Evolutionary conservation across 2,329 filamentous ascomycete species (phyloP), one percentile per base, ranked within the genome.

Genomic region (Microdochium trichocladiopsis): DNA sequence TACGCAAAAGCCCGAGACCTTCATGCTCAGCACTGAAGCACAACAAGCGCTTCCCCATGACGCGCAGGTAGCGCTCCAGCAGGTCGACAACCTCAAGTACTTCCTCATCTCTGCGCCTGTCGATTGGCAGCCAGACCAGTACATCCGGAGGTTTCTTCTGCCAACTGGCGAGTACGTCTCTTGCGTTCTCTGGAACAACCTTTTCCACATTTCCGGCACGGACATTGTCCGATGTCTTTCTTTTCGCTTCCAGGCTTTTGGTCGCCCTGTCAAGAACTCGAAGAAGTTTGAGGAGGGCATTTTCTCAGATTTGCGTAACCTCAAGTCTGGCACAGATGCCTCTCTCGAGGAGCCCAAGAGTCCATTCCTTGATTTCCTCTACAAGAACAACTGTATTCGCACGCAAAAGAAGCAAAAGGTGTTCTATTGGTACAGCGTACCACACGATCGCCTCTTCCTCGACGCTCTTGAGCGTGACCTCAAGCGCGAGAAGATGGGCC

Each of bases 321-420:
- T 99, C 61, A 99, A 99, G 75, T 95, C 94, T 23, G 94, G 94
- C 59, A 97, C 93, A 63, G 94, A 99, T 77, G 94, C 94, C 49
- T 96, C 94, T 43, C 84, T 99, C 55, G 94, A 99, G 74, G 94
- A 99, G 77, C 94, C 94, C 52, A 99, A 99, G 80, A 97, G 93
- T 74, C 87, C 89, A 2, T 99, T 99, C 74, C 82, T 99, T 56
- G 94, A 99, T 72, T 99, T 97, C 70, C 80, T 99, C 47, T 99
- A 99, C 84, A 99, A 99, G 82, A 99, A 99, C 82, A 99, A 99
- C 78, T 99, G 94, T 80, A 99, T 99, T 63, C 87, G 94, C 62
- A 99, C 94, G 36, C 94, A 99, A 73, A 99, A 99, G 84, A 99
- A 99, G 81, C 94, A 99, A 69, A 99, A 99, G 79, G 94, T 99